Evolutionary conservation across 495 filamentous ascomycete species (phyloP), one percentile per base, ranked within the genome.

Genomic region (Penicillium bovifimosum): DNA sequence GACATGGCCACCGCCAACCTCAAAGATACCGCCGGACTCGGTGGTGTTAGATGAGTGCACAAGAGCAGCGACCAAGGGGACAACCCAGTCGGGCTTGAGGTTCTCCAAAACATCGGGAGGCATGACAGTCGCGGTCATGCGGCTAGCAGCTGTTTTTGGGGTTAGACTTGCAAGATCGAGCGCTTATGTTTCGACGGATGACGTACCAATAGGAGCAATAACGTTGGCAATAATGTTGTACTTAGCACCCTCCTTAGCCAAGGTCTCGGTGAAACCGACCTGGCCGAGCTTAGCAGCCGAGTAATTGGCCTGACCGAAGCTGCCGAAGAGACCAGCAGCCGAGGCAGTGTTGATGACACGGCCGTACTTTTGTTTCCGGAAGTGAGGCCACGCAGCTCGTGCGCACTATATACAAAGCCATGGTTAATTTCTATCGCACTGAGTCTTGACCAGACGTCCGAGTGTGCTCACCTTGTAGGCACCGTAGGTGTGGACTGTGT

Each of bases 51-150:
- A 90, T 56, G 88, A 84, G 80, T 97, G 93, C 9, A 86, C 86
- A 38, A 98, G 79, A 46, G 87, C 81, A 40, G 93, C 95, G 17
- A 98, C 93, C 32, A 97, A 79, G 14, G 93, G 93, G 41, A 97
- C 90, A 52, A 98, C 84, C 91, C 91, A 96, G 48, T 96, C 91
- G 39, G 93, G 93, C 80, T 90, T 91, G 51, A 98, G 80, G 64
- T 83, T 85, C 50, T 88, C 84, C 43, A 98, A 78, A 17, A 96
- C 78, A 59, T 98, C 95, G 2, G 88, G 91, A 41, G 93, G 95
- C 95, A 98, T 97, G 47, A 98, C 79, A 36, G 93, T 98, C 66
- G 93, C 83, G 33, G 93, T 98, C 95, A 98, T 96, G 66, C 93
- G 86, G 74, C 84, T 90, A 44, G 93, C 93, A 59, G 93, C 93